Percentiles rank a stretch among this genome's conserved stretches.
These are phyloP conservation scores for Aspergillus intermedius DNA, from an alignment of 2,329 filamentous ascomycete species.

Conservation along the genomic window DNA sequence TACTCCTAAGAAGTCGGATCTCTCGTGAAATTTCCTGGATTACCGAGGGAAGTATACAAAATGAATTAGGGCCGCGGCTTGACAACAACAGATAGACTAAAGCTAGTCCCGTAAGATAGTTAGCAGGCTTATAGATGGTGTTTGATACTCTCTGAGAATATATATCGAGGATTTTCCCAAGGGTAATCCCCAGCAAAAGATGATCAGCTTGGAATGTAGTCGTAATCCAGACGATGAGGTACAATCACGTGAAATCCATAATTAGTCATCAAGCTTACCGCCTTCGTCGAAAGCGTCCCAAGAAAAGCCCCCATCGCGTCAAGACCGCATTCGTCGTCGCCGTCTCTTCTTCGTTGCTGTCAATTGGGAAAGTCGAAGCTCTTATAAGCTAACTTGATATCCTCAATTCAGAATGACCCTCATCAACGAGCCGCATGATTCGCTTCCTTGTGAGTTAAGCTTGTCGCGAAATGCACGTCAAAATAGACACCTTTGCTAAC, in stretches of 20 bases:
- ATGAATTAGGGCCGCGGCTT: too few species aligned
- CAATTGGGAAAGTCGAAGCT: neutral
- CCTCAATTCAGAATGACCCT: constrained; percentile 52
- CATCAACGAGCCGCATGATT: constrained; percentile 66
- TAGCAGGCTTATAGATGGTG: too few species aligned
- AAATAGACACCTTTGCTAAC: constrained; percentile 5
- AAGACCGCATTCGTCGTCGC: neutral
- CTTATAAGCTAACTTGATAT: neutral
- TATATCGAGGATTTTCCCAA: too few species aligned
- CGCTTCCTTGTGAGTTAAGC: constrained; percentile 65
- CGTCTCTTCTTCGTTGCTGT: neutral
- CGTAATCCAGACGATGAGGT: too few species aligned
- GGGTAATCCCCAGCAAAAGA: too few species aligned
- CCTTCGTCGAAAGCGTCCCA: neutral
- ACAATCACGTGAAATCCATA: neutral
- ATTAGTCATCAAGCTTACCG: constrained; percentile 5
- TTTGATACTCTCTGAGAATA: too few species aligned
- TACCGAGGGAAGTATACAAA: too few species aligned
- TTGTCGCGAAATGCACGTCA: constrained; percentile 2
- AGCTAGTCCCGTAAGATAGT: too few species aligned
- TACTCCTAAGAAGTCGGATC: too few species aligned
- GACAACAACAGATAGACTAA: too few species aligned
- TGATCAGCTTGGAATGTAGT: too few species aligned
- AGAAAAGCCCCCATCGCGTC: neutral
- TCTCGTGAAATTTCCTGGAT: too few species aligned